Conservation (phyloP, 495 filamentous ascomycete species). For the Melanomma pulvis-pyrius region DNA sequence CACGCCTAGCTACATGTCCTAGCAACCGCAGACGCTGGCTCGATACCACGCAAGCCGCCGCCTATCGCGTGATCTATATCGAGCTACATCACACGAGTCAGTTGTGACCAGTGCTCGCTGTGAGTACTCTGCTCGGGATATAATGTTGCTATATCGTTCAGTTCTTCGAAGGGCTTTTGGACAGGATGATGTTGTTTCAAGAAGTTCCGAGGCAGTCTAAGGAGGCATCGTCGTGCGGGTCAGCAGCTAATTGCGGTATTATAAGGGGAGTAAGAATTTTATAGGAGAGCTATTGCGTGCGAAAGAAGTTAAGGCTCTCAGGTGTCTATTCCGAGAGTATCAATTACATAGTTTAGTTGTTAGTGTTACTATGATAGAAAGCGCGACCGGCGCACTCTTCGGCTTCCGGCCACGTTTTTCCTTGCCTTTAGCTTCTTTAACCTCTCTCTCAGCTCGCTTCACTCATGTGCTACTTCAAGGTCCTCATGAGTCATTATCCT, state of each 20-base stretch:
- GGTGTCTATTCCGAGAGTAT: background rate
- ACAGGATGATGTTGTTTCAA: background rate
- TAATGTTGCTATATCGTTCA: background rate
- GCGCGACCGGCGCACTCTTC: background rate
- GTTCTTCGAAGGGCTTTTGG: background rate
- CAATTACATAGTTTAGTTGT: background rate
- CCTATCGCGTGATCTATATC: background rate
- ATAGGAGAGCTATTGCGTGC: background rate
- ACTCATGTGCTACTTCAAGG: too few species aligned
- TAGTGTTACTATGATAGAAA: background rate
- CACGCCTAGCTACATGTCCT: background rate
- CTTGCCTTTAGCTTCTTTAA: too few species aligned
- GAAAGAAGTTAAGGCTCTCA: background rate
- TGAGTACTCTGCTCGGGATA: background rate
- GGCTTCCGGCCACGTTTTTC: too few species aligned
- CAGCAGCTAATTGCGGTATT: background rate
- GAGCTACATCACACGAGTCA: background rate
- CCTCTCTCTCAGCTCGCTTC: too few species aligned
- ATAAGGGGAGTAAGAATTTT: background rate
- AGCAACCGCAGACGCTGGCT: background rate
- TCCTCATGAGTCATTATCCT: conserved; percentile 17
- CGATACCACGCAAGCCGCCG: background rate
- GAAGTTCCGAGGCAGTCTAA: conserved; percentile 1
- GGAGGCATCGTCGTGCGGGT: background rate
- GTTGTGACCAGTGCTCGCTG: background rate